phyloP scores from a whole-genome alignment of 305 asterid species.

The Ruellia speciosa region DNA sequence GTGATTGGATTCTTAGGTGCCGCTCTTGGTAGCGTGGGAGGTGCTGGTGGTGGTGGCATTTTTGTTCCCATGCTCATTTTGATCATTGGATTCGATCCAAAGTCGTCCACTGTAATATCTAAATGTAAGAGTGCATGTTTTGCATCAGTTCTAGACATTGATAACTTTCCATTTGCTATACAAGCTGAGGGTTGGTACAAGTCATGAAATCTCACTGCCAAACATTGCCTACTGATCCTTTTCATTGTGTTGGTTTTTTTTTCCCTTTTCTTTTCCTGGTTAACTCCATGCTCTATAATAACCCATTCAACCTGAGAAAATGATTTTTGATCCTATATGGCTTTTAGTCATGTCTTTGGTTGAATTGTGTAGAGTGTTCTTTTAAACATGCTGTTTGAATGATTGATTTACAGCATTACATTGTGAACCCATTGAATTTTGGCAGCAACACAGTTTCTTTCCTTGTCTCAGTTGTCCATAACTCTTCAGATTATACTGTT shows the following conservation, averaged over 20 bases:
- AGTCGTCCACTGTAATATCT: constrained; percentile 59
- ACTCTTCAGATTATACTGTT: background rate
- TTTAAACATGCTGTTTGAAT: background rate
- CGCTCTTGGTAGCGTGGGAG: constrained; percentile 68
- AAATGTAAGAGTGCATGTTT: constrained; percentile 32
- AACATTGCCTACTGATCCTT: background rate
- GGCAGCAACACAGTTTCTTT: background rate
- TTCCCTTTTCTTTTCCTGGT: too few relatives aligned
- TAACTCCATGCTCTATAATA: too few relatives aligned
- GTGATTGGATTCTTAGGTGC: constrained; percentile 67
- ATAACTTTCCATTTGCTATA: background rate
- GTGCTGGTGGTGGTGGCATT: constrained; percentile 69
- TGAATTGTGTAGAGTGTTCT: background rate
- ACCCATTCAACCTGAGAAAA: too few relatives aligned
- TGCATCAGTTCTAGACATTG: background rate
- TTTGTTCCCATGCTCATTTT: constrained; percentile 60
- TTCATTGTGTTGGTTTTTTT: background rate
- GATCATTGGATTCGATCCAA: constrained; percentile 54
- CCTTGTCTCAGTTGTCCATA: background rate
- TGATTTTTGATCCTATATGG: background rate
- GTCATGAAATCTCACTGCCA: background rate
- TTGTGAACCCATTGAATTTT: background rate
- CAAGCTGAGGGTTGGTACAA: too few relatives aligned
- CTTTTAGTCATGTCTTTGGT: background rate
- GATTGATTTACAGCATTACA: background rate